Base-by-base conservation (phyloP, 805 yeast genomes). In the Lipomyces chichibuensis region DNA sequence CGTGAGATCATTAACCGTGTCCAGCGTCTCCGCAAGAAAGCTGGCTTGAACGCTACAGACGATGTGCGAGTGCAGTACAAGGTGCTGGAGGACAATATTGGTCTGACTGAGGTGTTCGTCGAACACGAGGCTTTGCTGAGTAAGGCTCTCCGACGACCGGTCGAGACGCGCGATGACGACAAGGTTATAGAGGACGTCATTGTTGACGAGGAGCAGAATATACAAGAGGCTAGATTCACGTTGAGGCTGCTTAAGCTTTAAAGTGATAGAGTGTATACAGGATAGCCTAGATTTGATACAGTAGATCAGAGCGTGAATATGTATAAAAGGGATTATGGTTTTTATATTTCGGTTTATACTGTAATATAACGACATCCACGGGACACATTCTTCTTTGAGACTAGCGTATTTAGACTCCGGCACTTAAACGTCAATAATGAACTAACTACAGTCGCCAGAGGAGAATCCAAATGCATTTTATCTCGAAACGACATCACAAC, bases 1-100 rank as follows among this genome's bases (percentile, higher is more conserved):
- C 91, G 99, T 83, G 98, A 95, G 80, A 84, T 95, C 77, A 86
- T 95, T 76, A 95, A 95, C 86, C 92, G 99, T 81, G 92, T 95
- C 73, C 99, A 95, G 84, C 89, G 97, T 80, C 86, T 93, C 77
- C 90, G 99, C 82, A 95, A 95, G 89, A 92, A 93, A 85, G 92
- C 91, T 71, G 97, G 97, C 43, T 84, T 95, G 76, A 90, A 90
- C 77, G 93, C 96, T 69, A 94, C 98, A 57, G 99, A 95, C 77
- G 99, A 95, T 74, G 96, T 95, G 61, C 79, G 85, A 71, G 97
- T 95, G 67, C 92, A 94, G 80, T 91, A 91, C 80, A 81, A 86
- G 71, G 73, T 80, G 65, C 84, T 87, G 71, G 92, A 88, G 74
- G 73, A 74, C 58, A 87, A 91, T 67, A 84, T 90, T 74, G 86